Base-by-base conservation (phyloP, 148 eudicot species). In the Amaranthus hypochondriacus region DNA sequence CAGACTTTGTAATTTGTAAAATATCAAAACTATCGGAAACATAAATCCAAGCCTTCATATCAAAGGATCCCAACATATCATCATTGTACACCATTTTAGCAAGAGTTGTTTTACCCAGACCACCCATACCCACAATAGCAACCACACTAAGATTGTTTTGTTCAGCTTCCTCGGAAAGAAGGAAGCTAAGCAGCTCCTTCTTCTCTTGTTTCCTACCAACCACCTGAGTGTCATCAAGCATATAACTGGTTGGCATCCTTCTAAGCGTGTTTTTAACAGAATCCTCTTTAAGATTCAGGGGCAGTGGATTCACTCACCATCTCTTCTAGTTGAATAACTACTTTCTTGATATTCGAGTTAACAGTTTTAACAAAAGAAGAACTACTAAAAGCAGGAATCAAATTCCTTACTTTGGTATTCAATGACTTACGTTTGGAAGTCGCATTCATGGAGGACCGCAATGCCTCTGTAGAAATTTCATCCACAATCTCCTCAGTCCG, bases 11-110 rank as follows among this genome's bases (percentile, higher is more conserved):
- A 7, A 79, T 76, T 48, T 48, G 47, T 11, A n/a, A 54, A 55
- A 77, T n/a, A 54, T 77, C 70, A 55, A 77, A 77, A 10, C 55
- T 62, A 0, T 77, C 70, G 0, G 79, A 70, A n/a, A 77, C 79
- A 62, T 68, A 70, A 2, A 77, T 75, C 79, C 79, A 77, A 3
- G 51, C 52, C 49, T 64, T 64, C 7, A 64, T 0, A 13, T 71
- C 28, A 46, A 77, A 77, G 63, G 39, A 0, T 28, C 49, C 5
- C 14, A 65, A 48, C 21, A 44, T 48, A 9, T 18, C 71, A 56
- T 77, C 66, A 55, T 77, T 70, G 55, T 62, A 77, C 0, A 70
- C 15, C 0, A 18, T 7, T 56, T 70, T 64, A 8, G 79, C 79
- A 47, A 77, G 79, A 12, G 74, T 76, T 10, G 79, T 76, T 57